Conservation (phyloP, 805 yeast species). For the Geotrichum ghanense region DNA sequence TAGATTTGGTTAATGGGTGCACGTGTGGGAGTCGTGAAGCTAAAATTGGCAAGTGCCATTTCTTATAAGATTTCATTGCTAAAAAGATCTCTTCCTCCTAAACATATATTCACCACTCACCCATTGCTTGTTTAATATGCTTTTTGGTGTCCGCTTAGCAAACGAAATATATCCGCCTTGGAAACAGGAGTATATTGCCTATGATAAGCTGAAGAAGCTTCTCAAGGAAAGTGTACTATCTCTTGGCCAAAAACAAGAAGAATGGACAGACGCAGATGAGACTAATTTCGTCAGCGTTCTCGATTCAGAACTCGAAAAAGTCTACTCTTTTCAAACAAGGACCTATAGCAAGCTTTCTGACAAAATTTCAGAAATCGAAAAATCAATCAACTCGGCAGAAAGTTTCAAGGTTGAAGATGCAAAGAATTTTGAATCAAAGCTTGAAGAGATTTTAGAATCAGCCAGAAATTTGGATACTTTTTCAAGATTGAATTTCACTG, state of each 20-base stretch:
- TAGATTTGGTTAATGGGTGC: not conserved
- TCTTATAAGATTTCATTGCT: too few species aligned
- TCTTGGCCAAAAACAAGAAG: constrained; percentile 26
- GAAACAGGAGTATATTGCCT: constrained; percentile 81
- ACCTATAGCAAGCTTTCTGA: constrained; percentile 61
- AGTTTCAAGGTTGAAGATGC: constrained; percentile 38
- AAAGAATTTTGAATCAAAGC: constrained; percentile 45
- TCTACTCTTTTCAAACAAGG: constrained; percentile 70
- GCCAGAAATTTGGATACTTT: constrained; percentile 85
- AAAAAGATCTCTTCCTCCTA: not conserved
- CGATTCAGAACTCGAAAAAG: constrained; percentile 85
- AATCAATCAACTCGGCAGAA: constrained; percentile 17
- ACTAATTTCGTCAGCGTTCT: constrained; percentile 65
- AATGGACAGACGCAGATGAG: constrained; percentile 76
- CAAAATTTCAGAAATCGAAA: constrained; percentile 53
- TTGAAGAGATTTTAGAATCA: constrained; percentile 62
- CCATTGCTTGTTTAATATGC: constrained; percentile 35
- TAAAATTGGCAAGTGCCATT: not conserved
- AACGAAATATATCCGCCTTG: constrained; percentile 82
- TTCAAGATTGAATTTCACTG: constrained; percentile 87
- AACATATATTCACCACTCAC: not conserved
- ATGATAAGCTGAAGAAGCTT: constrained; percentile 78
- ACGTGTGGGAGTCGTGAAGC: not conserved
- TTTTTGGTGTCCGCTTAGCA: constrained; percentile 75
- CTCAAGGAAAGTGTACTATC: constrained; percentile 42